Evolutionary conservation across 2,329 filamentous ascomycete genomes (phyloP), one percentile per base, ranked within the genome.

Genomic region (Diaporthe aspalathi): DNA sequence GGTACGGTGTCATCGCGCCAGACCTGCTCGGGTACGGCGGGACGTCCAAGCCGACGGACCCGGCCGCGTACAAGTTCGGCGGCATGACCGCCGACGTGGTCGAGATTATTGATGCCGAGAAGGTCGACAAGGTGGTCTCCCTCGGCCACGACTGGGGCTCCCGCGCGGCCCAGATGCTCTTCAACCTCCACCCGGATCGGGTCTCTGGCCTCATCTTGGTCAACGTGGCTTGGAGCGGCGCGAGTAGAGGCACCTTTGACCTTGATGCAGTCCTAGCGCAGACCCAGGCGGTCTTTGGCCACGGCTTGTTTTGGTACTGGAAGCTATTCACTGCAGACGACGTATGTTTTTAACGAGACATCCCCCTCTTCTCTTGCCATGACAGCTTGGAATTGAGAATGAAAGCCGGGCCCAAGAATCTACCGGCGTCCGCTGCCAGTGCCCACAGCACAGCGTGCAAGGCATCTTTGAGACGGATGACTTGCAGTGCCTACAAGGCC

Each of bases 131-230:
- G 45, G 78, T 80, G 38, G 79, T 87, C 68, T 79, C 83, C 3
- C 77, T 86, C 40, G 86, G 85, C 53, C 85, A 87, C 72, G 85
- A 88, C 75, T 87, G 84, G 85, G 86, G 86, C 49, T 80, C 81
- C 20, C 72, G 68, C 9, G 72, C 83, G 14, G 80, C 81, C 0
- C 79, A 82, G 67, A 80, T 84, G 17, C 71, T 85, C 17, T 85
- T 82, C 74, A 79, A 83, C 60, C 82, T 81, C 73, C 75, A 83
- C 67, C 82, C 81, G 0, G 76, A 81, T 2, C 80, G 83, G 16
- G 81, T 85, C 7, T 60, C 75, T 5, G 84, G 82, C n/a, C 74
- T 87, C 1, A 75, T 81, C 8, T 77, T 85, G 71, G 70, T 86
- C 22, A 85, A 82, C 70, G 78, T 84, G 5, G 73, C 80, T 12